A percentile compares a stretch with the other conserved stretches of the same genome.
phyloP scores from a whole-genome alignment of 805 yeast genomes.

The Kazachstania viticola region DNA sequence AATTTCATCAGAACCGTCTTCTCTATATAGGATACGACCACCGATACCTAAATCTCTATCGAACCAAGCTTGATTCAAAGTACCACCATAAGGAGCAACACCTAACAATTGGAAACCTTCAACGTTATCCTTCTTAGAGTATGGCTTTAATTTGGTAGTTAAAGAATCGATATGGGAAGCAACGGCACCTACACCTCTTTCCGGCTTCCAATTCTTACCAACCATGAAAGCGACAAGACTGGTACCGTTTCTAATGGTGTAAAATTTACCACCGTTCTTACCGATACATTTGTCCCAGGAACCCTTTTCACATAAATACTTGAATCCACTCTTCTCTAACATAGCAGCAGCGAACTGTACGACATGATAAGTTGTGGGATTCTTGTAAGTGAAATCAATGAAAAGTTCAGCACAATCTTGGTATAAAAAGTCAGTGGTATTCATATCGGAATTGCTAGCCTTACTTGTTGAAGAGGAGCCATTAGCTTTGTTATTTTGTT shows the following conservation, averaged over 20 bases:
- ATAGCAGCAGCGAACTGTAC: slow-evolving; percentile 38
- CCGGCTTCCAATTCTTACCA: slow-evolving; percentile 55
- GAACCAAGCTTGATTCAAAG: slow-evolving; percentile 55
- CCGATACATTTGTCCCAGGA: slow-evolving; percentile 21
- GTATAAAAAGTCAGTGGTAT: slow-evolving; percentile 2
- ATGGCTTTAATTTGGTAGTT: slow-evolving; percentile 60
- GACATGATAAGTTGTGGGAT: slow-evolving; percentile 71
- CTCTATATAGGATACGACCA: slow-evolving; percentile 55
- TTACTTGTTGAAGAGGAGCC: not conserved
- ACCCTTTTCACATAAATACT: slow-evolving; percentile 49
- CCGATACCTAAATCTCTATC: slow-evolving; percentile 82
- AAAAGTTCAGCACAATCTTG: slow-evolving; percentile 35
- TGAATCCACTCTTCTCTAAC: slow-evolving; percentile 51
- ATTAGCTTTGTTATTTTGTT: slow-evolving; percentile 1
- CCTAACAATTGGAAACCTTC: slow-evolving; percentile 75
- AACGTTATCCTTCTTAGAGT: slow-evolving; percentile 44
- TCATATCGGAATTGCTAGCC: not conserved
- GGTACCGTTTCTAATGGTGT: slow-evolving; percentile 58
- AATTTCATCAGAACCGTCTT: slow-evolving; percentile 26
- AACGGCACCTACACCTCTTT: slow-evolving; percentile 54
- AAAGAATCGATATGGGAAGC: slow-evolving; percentile 73
- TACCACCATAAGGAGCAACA: slow-evolving; percentile 77
- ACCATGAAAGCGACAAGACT: slow-evolving; percentile 57
- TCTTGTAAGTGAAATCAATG: slow-evolving; percentile 56
- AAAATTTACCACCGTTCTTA: slow-evolving; percentile 42